Base-by-base conservation (phyloP, 2,329 filamentous ascomycete genomes). In the Phialophora tarda region DNA sequence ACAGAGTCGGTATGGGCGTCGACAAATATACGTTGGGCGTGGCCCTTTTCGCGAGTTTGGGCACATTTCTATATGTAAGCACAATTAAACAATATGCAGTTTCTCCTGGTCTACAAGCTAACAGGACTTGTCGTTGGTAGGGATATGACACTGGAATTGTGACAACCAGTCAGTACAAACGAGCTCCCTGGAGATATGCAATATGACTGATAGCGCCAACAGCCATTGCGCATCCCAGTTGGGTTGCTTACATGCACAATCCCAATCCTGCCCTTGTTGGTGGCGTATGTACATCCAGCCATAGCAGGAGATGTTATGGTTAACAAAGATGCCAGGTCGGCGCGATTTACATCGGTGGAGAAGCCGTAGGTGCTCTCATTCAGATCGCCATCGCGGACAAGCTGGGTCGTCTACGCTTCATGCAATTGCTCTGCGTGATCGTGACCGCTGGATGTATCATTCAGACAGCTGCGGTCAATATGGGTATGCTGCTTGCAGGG, bases 371-470 rank as follows among this genome's bases (percentile, higher is more conserved):
- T 1, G 83, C 85, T 14, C 67, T 86, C 8, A 76, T 77, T 1
- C 85, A 87, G 71, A 86, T 82, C 3, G 77, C 81, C 6, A 74
- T 86, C 12, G 85, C 80, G 6, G 85, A 88, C 69, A 80, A 74
- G 72, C 79, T 83, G 3, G 83, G 84, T 12, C 82, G 83, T 8
- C 78, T 85, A 47, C 79, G 82, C 2, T 85, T 85, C 71, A 68
- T 71, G 69, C 53, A 68, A 38, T n/a, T 78, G 3, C 90, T 89
- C 69, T 95, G 91, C 75, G 7, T 77, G 12, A 84, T 93, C 80
- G 96, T 91, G 83, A 83, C 85, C 44, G 50, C 91, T 64, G 89
- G 89, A 82, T 85, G 88, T 34, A 76, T 87, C 66, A 82, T 93
- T 51, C 89, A 93, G 82, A 87, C 87, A 53, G 82, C 83, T 57